Evolutionary conservation across 306 rosid genomes (phyloP), one percentile per base, ranked within the genome.

Genomic region (Cucumis cinereus): DNA sequence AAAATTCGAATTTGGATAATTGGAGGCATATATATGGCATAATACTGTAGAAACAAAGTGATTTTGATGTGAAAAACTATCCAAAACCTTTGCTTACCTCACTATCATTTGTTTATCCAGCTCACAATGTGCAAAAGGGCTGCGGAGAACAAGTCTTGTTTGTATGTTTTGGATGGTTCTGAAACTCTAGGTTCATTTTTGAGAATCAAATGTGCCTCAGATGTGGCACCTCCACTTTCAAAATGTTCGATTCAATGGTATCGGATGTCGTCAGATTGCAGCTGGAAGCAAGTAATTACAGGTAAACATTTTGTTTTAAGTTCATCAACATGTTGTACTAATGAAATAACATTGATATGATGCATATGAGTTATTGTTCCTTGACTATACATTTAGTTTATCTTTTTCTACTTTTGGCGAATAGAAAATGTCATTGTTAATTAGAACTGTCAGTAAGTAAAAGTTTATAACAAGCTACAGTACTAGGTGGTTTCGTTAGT

Each of bases 221-320:
- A 82, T 35, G 84, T 73, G 69, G 89, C 88, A 45, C 90, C 88
- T 73, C 89, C 80, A 10, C 87, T 89, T 73, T 84, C 90, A 24
- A 87, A 84, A 78, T 91, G 97, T 77, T 89, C 82, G n/a, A 82
- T 93, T 78, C 97, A 91, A 83, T 93, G 98, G 98, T 90, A 84
- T 84, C 91, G 98, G 53, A 84, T 90, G 64, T 93, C 98, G 52
- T 80, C 84, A 45, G 98, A 91, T 60, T 90, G 94, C 57, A 91
- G 89, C 86, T 85, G 94, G 88, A 90, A 90, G 74, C 96, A 93
- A 85, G 87, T 80, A 50, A 90, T 93, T 82, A 88, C 96, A 84
- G 96, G 98, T 90, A 86, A 74, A 17, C 59, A 33, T 77, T 69
- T 69, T 45, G 9, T 12, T 68, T 43, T 22, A 67, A 43, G 55